phyloP scores from a whole-genome alignment of 345 rosid genomes.

The Camelina sativa region DNA sequence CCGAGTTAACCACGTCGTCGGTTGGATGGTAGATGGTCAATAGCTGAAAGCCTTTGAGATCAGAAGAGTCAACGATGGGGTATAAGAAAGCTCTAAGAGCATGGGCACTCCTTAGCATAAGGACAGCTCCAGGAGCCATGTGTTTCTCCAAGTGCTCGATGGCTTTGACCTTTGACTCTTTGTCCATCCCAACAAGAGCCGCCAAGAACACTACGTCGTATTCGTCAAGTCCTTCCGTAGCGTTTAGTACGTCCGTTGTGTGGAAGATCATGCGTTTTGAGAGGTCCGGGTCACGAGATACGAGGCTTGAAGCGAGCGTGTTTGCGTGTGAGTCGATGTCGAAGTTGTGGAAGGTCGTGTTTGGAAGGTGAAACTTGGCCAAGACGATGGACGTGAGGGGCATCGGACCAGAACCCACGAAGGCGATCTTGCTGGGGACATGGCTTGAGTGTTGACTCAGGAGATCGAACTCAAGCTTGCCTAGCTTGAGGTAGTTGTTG shows the following conservation, averaged over 20 bases:
- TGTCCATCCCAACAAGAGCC: constrained; percentile 90
- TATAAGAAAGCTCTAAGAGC: constrained; percentile 86
- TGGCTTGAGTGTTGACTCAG: constrained; percentile 45
- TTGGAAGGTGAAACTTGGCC: constrained; percentile 66
- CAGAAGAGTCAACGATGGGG: constrained; percentile 65
- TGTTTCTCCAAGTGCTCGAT: constrained; percentile 73
- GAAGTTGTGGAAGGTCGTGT: constrained; percentile 71
- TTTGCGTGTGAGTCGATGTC: constrained; percentile 76
- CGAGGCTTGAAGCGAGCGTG: constrained; percentile 49
- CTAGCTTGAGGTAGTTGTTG: constrained; percentile 76
- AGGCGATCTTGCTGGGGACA: constrained; percentile 62
- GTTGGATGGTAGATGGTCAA: constrained; percentile 80
- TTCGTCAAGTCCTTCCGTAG: constrained; percentile 54
- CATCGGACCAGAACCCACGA: constrained; percentile 86
- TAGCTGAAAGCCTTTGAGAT: constrained; percentile 76
- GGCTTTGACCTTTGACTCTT: constrained; percentile 67
- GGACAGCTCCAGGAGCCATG: constrained; percentile 72
- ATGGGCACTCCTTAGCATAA: constrained; percentile 84
- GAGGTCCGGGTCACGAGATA: constrained; percentile 62
- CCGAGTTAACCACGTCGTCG: constrained; percentile 81
- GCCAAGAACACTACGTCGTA: constrained; percentile 90
- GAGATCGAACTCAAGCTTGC: constrained; percentile 66
- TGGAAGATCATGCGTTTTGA: constrained; percentile 73
- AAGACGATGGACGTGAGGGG: constrained; percentile 81
- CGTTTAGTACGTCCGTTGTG: constrained; percentile 63